These are phyloP conservation scores for Grifola frondosa DNA, from an alignment of 1,284 basidiomycete species.

Conservation along the genomic window DNA sequence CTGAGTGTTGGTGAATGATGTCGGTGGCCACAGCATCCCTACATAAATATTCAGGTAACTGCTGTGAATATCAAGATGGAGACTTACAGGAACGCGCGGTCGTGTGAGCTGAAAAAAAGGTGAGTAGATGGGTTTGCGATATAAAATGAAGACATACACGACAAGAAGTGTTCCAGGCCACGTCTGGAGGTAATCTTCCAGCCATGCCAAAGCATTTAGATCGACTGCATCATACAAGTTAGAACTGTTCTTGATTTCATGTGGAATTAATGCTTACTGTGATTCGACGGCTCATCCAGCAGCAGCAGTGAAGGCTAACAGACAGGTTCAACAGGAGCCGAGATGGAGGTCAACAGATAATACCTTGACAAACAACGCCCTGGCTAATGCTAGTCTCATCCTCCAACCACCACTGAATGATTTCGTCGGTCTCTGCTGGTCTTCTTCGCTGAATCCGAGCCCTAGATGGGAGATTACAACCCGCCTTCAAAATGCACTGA, in stretches of 20 bases:
- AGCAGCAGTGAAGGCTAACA: conserved; percentile 73
- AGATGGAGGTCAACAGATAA: not conserved
- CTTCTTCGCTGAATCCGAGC: conserved; percentile 87
- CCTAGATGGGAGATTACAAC: conserved; percentile 40
- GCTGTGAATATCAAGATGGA: not conserved
- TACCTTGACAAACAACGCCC: conserved; percentile 94
- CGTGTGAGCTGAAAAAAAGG: conserved; percentile 73
- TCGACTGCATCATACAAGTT: conserved; percentile 48
- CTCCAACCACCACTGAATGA: conserved; percentile 98
- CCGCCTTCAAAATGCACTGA: not conserved
- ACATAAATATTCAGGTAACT: not conserved
- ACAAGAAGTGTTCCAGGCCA: conserved; percentile 95
- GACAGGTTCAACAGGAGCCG: not conserved
- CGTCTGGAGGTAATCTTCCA: conserved; percentile 96
- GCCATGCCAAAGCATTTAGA: conserved; percentile 81
- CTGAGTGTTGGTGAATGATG: conserved; percentile 96
- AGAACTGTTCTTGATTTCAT: not conserved
- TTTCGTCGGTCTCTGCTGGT: conserved; percentile 81
- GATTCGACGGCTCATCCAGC: conserved; percentile 98
- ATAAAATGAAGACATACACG: conserved; percentile 56
- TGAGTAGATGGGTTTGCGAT: conserved; percentile 4
- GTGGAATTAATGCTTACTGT: conserved; percentile 50
- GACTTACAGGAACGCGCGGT: conserved; percentile 90
- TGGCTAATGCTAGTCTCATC: conserved; percentile 82
- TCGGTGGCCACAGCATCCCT: conserved; percentile 94